Conservation (phyloP, 163 green algal genomes). For the Smithsoniella earleae region DNA sequence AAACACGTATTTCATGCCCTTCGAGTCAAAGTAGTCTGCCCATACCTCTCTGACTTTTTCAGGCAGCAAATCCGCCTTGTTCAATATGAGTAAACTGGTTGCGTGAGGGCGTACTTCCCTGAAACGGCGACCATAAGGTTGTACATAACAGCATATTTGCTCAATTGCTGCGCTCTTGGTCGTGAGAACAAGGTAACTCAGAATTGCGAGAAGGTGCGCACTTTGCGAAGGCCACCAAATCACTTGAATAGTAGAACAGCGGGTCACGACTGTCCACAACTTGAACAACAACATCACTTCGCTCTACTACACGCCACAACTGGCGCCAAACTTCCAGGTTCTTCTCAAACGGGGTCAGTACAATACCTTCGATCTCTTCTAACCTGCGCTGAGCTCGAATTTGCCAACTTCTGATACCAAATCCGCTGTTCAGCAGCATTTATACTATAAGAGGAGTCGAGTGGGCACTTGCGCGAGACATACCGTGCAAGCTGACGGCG, state of each 20-base stretch:
- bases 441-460: not conserved
- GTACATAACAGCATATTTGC: too few species aligned
- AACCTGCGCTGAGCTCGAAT: conserved; percentile 45
- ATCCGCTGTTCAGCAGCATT: not conserved
- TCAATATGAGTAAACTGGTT: conserved; percentile 70
- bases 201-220: conserved; percentile 38
- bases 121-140: too few species aligned
- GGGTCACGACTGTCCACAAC: conserved; percentile 92
- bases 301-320: conserved; percentile 95
- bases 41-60: conserved; percentile 46
- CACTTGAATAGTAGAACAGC: conserved; percentile 75
- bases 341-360: conserved; percentile 96
- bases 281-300: conserved; percentile 86
- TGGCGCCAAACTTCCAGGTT: conserved; percentile 98
- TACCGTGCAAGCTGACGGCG: conserved; percentile 58
- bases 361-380: conserved; percentile 76
- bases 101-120: conserved; percentile 34
- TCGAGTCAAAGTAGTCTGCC: conserved; percentile 70
- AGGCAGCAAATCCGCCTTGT: conserved; percentile 92
- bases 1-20: conserved; percentile 65
- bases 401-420: not conserved
- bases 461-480: not conserved
- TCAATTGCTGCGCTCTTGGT: too few species aligned
- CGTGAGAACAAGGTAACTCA: not conserved
- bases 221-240: conserved; percentile 66